phyloP scores from a whole-genome alignment of 208 protist genomes.

The Wallacemonas sp. region DNA sequence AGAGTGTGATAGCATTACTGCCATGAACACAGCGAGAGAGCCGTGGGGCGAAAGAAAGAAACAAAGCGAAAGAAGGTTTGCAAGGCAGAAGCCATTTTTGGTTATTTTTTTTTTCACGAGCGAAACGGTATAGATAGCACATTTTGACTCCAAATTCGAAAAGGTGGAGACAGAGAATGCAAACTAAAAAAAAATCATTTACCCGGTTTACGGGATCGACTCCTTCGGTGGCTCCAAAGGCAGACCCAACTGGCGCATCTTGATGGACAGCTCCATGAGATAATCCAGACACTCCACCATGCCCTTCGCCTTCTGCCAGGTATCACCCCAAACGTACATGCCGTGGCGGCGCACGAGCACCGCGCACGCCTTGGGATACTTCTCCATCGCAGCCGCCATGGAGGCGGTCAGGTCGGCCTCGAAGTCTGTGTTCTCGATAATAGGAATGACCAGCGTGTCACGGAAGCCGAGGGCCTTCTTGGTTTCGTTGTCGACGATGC shows the following conservation, averaged over 20 bases:
- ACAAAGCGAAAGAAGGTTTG: too few species aligned
- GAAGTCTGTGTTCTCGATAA: constrained; percentile 95
- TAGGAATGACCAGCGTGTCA: constrained; percentile 93
- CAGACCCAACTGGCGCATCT: constrained; percentile 58
- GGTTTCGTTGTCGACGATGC: constrained; percentile 48
- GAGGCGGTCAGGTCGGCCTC: constrained; percentile 73
- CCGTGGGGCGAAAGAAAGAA: too few species aligned
- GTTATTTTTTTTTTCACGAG: too few species aligned
- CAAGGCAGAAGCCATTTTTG: too few species aligned
- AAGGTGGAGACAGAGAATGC: too few species aligned
- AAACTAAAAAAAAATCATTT: too few species aligned
- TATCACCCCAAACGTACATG: constrained; percentile 95
- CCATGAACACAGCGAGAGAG: too few species aligned
- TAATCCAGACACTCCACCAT: constrained; percentile 94
- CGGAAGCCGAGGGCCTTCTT: constrained; percentile 74
- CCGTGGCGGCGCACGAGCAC: constrained; percentile 94
- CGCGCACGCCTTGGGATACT: constrained; percentile 89
- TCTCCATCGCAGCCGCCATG: constrained; percentile 86
- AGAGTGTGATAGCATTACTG: too few species aligned
- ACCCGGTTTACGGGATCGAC: constrained; percentile 3
- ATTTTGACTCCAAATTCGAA: too few species aligned
- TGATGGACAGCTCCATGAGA: constrained; percentile 87
- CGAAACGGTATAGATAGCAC: too few species aligned
- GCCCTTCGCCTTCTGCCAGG: constrained; percentile 94
- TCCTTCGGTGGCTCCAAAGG: constrained; percentile 47